These are phyloP conservation scores for Xylaria venustula DNA, from an alignment of 495 filamentous ascomycete species.

Conservation along the genomic window DNA sequence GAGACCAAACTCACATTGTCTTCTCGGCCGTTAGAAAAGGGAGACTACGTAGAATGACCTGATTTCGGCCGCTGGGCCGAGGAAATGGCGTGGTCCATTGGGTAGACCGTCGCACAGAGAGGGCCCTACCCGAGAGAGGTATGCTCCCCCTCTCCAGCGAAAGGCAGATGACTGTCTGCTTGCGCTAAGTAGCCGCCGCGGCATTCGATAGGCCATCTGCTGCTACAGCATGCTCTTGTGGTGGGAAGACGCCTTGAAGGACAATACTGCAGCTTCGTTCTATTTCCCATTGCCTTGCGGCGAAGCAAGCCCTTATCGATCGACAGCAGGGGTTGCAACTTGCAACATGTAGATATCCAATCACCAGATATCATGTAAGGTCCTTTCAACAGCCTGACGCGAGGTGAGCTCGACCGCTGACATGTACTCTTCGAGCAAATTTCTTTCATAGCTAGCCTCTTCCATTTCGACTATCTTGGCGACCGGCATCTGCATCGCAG, in stretches of 20 bases:
- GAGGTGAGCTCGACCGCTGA: neutral
- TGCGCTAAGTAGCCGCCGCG: conserved; percentile 6
- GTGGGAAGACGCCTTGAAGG: conserved; percentile 1
- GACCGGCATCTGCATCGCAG: conserved; percentile 6
- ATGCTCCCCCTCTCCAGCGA: conserved; percentile 6
- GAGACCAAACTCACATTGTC: conserved; percentile 1
- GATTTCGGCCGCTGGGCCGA: conserved; percentile 13
- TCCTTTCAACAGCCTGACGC: neutral
- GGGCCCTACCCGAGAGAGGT: conserved; percentile 13
- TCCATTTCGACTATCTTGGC: neutral
- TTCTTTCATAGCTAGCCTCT: neutral
- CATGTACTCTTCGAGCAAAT: neutral
- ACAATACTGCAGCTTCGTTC: neutral
- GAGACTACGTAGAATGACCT: conserved; percentile 14
- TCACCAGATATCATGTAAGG: neutral
- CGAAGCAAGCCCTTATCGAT: conserved; percentile 9
- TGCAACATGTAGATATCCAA: neutral
- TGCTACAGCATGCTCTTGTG: neutral
- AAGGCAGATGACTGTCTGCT: neutral
- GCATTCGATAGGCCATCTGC: neutral
- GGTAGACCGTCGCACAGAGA: conserved; percentile 9
- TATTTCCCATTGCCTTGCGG: conserved; percentile 3
- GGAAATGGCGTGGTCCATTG: conserved; percentile 15
- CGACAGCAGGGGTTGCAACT: conserved; percentile 4
- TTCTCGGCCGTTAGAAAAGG: conserved; percentile 18